phyloP scores from a whole-genome alignment of 2,329 filamentous ascomycete species.

The Aspergillus aculeatus region DNA sequence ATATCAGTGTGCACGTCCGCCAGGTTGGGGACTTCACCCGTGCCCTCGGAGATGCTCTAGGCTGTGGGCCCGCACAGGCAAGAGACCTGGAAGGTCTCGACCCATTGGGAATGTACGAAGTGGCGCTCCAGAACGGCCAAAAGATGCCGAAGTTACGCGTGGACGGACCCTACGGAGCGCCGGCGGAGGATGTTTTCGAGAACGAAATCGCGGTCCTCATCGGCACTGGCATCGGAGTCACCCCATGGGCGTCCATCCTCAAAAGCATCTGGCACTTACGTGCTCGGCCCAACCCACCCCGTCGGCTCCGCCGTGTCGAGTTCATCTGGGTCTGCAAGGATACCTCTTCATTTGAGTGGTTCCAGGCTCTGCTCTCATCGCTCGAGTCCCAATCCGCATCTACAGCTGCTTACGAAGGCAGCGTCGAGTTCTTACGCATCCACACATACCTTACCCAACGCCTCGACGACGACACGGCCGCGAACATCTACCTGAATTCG shows the following conservation, averaged over 20 bases:
- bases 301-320: slow-evolving; percentile 87
- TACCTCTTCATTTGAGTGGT: slow-evolving; percentile 96
- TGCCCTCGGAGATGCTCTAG: slow-evolving; percentile 91
- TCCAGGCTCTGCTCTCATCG: slow-evolving; percentile 87
- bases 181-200: slow-evolving; percentile 96
- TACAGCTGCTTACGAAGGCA: slow-evolving; percentile 56
- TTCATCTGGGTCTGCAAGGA: slow-evolving; percentile 99
- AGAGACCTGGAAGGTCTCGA: slow-evolving; percentile 90
- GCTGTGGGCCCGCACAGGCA: slow-evolving; percentile 80
- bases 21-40: slow-evolving; percentile 96
- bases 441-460: slow-evolving; percentile 97
- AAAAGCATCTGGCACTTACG: slow-evolving; percentile 99
- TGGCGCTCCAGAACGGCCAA: slow-evolving; percentile 88
- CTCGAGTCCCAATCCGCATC: slow-evolving; percentile 83
- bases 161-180: slow-evolving; percentile 93
- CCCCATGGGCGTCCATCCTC: slow-evolving; percentile 81
- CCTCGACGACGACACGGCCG: slow-evolving; percentile 84
- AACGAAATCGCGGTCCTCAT: slow-evolving; percentile 78
- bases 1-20: slow-evolving; percentile 89
- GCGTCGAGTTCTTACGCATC: slow-evolving; percentile 84
- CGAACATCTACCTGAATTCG: slow-evolving; percentile 96
- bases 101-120: slow-evolving; percentile 95
- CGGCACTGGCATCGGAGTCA: slow-evolving; percentile 79
- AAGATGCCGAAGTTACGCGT: slow-evolving; percentile 87
- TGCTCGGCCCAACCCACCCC: slow-evolving; percentile 82